Base-by-base conservation (phyloP, 768 basidiomycete species). In the Sutorius australiensis region DNA sequence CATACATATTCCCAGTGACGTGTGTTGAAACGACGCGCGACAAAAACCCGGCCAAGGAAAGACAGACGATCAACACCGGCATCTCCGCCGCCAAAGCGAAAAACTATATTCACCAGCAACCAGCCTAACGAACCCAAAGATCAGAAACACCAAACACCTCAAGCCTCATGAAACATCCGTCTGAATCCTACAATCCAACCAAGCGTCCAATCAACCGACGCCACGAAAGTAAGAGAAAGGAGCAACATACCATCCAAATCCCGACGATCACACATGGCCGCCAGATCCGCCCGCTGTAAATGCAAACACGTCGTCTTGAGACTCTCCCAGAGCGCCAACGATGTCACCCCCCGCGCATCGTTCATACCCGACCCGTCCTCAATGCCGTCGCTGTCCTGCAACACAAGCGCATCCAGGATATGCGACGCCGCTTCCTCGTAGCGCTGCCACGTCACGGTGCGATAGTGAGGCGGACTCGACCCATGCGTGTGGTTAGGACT, bases 351-450 rank as follows among this genome's bases (percentile, higher is more conserved):
- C 37, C 86, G 83, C 38, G 72, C 74, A 47, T 81, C 77, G 47
- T 79, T 77, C 54, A 68, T 61, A 3, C 74, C 59, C 42, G 65
- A 61, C 7, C 66, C 62, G 30, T 82, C 78, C n/a, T 63, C 62
- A n/a, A 86, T 77, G 9, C 84, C 80, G 60, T 98, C 95, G 45
- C 81, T 83, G 55, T 95, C 90, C 69, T 99, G 97, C 24, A 98
- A 73, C 36, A 87, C 77, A 3, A 99, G 78, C 6, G 95, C 94
- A 64, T 95, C 92, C 9, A 98, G 75, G 42, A 97, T 85, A 56
- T 93, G 86, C 19, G 86, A 83, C 12, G 87, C 89, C 1, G 91
- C 94, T 63, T 97, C 90, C 37, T 87, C 83, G 65, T 91, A 93
- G 46, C 86, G 82, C 89, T 93, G 64, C 19, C 10, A 32, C 33